A percentile compares a stretch with the other conserved stretches of the same genome.
phyloP scores from a whole-genome alignment of 768 basidiomycete species.

The Mrakia gelida region DNA sequence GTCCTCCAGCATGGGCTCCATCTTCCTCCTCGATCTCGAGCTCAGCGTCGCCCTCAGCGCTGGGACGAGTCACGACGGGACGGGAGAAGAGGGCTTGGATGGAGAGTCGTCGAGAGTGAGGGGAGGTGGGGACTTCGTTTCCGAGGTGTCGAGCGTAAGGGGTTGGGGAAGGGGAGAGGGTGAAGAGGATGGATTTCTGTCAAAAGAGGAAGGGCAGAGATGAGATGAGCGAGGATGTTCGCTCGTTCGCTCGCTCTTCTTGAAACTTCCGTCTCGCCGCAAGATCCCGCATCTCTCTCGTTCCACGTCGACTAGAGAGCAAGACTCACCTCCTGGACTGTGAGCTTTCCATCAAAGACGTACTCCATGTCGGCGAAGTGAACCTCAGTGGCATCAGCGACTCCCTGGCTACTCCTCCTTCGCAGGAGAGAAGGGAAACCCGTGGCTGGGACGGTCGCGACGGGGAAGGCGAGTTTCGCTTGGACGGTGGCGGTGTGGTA shows the following conservation, averaged over 20 bases:
- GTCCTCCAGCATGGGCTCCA: not conserved
- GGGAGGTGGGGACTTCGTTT: not conserved
- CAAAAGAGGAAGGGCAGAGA: not conserved
- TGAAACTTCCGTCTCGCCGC: not conserved
- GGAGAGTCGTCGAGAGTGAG: not conserved
- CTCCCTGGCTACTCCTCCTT: not conserved
- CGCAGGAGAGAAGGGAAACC: not conserved
- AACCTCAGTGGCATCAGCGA: not conserved
- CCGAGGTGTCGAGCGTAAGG: conserved; percentile 9
- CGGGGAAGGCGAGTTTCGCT: not conserved
- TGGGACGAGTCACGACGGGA: not conserved
- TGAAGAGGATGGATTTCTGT: conserved; percentile 9
- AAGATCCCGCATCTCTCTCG: not conserved
- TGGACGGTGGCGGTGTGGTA: not conserved
- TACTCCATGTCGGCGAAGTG: not conserved
- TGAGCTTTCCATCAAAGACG: not conserved
- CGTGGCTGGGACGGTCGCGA: not conserved
- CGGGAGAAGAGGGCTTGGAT: not conserved
- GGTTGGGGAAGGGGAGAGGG: not conserved
- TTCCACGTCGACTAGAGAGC: too few relatives aligned
- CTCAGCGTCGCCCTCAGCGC: not conserved
- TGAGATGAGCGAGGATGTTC: not conserved
- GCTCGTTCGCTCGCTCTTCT: not conserved
- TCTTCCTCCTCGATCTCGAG: conserved; percentile 6
- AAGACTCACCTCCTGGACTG: not conserved